These are phyloP conservation scores for Fonsecaea pugnacius DNA, from an alignment of 2,329 filamentous ascomycete species.

Conservation along the genomic window DNA sequence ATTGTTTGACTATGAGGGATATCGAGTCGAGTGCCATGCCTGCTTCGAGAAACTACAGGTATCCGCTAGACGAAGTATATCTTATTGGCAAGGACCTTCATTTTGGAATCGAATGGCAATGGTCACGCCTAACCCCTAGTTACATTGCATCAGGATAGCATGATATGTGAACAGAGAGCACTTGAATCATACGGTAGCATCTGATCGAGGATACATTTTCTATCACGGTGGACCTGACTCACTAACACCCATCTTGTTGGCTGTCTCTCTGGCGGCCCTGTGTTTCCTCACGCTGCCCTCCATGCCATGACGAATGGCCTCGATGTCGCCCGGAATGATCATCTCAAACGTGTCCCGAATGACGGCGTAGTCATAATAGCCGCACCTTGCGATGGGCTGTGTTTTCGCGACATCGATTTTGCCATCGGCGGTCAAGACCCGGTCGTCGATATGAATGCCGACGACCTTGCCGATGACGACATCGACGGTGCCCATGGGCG, in stretches of 20 bases:
- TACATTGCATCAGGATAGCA: constrained; percentile 4
- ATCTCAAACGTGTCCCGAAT: constrained; percentile 64
- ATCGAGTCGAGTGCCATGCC: not conserved
- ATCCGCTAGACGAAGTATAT: not conserved
- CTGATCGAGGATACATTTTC: not conserved
- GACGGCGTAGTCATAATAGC: constrained; percentile 64
- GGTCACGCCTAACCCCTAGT: not conserved
- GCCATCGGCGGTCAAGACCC: constrained; percentile 57
- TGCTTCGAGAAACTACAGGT: not conserved
- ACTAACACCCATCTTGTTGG: constrained; percentile 16
- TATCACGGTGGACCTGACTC: constrained; percentile 19
- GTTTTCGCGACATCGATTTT: constrained; percentile 62
- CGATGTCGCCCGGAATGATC: constrained; percentile 48
- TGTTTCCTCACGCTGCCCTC: constrained; percentile 46
- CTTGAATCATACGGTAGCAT: not conserved
- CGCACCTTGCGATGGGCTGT: constrained; percentile 63
- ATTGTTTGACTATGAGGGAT: constrained; percentile 12
- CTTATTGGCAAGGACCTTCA: not conserved
- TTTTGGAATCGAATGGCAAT: not conserved
- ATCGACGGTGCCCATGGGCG: constrained; percentile 62
- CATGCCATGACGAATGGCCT: constrained; percentile 46
- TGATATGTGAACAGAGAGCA: not conserved
- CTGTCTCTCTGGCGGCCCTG: constrained; percentile 35
- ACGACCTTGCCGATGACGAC: constrained; percentile 63
- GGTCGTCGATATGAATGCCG: constrained; percentile 61